Evolutionary conservation across 139 green algal species (phyloP).

Genomic region (Edaphochlamys debaryana): DNA sequence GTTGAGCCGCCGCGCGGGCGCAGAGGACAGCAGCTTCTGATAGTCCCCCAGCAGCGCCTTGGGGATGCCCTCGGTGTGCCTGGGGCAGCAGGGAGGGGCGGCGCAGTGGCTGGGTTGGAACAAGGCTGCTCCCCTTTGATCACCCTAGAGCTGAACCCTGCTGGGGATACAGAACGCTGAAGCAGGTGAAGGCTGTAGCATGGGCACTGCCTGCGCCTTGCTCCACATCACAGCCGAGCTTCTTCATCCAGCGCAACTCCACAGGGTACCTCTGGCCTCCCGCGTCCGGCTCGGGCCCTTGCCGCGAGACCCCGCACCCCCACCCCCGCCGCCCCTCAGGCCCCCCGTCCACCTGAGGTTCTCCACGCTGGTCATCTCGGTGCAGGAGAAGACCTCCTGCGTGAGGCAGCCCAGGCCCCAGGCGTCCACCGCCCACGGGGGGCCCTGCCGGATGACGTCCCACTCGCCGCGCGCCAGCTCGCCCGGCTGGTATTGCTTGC

Average conservation of each 20-base stretch:
- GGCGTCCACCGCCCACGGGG: constrained; percentile 94
- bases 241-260: no score
- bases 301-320: no score
- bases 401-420: constrained; percentile 98
- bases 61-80: constrained; percentile 84
- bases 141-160: background rate
- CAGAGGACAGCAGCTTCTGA: constrained; percentile 86
- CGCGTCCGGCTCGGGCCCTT: no score
- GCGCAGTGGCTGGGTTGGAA: constrained; percentile 64
- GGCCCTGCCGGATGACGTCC: constrained; percentile 71
- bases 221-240: no score
- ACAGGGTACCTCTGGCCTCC: no score
- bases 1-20: constrained; percentile 84
- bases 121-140: background rate
- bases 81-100: constrained; percentile 15
- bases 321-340: no score
- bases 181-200: no score
- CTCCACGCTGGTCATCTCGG: constrained; percentile 54
- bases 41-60: constrained; percentile 85
- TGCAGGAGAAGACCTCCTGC: constrained; percentile 80
- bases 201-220: no score
- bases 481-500: constrained; percentile 88
- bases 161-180: no score
- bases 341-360: constrained; percentile 43
- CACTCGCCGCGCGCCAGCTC: constrained; percentile 91